These are phyloP conservation scores for Agastache rugosa DNA, from an alignment of 257 asterid species.

Conservation along the genomic window DNA sequence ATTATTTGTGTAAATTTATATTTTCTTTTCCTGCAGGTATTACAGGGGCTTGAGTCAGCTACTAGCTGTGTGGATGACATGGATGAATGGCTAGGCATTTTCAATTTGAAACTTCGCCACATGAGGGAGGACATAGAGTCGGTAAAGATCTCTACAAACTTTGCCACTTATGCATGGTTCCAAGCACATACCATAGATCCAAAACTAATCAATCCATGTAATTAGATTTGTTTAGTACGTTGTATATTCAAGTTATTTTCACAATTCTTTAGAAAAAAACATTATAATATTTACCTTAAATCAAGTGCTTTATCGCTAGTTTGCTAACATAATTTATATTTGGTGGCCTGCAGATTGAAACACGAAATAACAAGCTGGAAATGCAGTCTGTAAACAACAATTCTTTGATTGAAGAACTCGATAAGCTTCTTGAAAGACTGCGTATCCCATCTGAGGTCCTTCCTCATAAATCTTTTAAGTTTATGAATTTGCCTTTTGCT, in stretches of 20 bases:
- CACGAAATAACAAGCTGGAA: conserved; percentile 96
- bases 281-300: background rate
- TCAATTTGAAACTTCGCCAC: conserved; percentile 90
- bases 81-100: conserved; percentile 98
- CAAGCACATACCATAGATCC: background rate
- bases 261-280: conserved; percentile 7
- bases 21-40: conserved; percentile 60
- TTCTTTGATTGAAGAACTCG: conserved; percentile 87
- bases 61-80: conserved; percentile 92
- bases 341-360: conserved; percentile 81
- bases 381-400: conserved; percentile 97
- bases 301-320: conserved; percentile 29
- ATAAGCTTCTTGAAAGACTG: conserved; percentile 88
- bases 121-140: conserved; percentile 99
- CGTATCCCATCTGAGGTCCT: conserved; percentile 92
- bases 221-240: conserved; percentile 21
- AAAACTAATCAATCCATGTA: conserved; percentile 26
- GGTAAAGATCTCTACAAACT: conserved; percentile 51
- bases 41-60: conserved; percentile 89
- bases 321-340: conserved; percentile 37
- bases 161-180: conserved; percentile 23
- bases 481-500: conserved; percentile 30
- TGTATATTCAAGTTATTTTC: conserved; percentile 27
- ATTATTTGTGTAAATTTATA: conserved; percentile 28
- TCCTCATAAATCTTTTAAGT: conserved; percentile 7